Evolutionary conservation across 139 green algal genomes (phyloP).

Genomic region (Coelastrella sp.): DNA sequence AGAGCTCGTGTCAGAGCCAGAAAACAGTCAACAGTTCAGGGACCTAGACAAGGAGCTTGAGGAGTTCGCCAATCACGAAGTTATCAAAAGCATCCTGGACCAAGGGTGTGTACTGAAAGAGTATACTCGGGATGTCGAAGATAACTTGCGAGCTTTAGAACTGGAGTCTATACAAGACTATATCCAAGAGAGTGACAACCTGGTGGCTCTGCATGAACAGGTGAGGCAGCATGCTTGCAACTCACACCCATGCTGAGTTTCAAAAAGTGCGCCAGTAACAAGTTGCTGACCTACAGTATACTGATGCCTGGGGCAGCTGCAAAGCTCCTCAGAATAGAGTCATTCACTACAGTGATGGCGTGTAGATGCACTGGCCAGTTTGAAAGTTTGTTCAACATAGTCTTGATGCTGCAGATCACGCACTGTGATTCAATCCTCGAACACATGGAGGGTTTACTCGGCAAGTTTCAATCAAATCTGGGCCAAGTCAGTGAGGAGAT

Average conservation of each 20-base stretch:
- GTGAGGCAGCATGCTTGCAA: no score
- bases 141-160: constrained; percentile 87
- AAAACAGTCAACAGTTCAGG: constrained; percentile 38
- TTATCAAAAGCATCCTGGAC: constrained; percentile 87
- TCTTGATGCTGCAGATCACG: constrained; percentile 75
- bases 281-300: no score
- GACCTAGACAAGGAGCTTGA: constrained; percentile 82
- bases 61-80: constrained; percentile 78
- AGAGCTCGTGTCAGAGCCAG: not conserved
- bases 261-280: no score
- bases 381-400: not conserved
- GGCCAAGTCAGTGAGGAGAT: constrained; percentile 84
- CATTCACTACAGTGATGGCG: no score
- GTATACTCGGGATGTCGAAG: constrained; percentile 86
- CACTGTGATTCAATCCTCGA: constrained; percentile 90
- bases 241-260: no score
- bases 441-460: constrained; percentile 91
- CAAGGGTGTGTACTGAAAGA: constrained; percentile 76
- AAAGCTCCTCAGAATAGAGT: no score
- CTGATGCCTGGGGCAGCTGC: no score
- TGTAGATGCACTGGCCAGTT: no score
- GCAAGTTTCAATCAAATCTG: constrained; percentile 88
- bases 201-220: constrained; percentile 89
- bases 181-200: constrained; percentile 91
- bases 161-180: constrained; percentile 96